Base-by-base conservation (phyloP, 1,284 basidiomycete genomes). In the Apiotrichum gamsii region DNA sequence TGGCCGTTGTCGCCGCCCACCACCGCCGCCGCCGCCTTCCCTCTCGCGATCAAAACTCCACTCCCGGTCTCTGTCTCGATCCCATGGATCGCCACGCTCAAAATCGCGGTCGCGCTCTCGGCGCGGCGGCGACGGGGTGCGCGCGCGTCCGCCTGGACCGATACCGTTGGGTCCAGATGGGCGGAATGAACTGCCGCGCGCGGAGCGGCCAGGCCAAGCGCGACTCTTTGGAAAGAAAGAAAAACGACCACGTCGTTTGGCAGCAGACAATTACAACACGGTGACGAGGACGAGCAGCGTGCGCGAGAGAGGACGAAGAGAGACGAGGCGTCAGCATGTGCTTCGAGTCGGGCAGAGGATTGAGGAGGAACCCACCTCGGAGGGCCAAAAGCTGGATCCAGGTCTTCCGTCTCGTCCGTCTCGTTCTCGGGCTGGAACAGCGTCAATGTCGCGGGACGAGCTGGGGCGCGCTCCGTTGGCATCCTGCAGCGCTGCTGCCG, bases 391-490 rank as follows among this genome's bases (percentile, higher is more conserved):
- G 18, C 37, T 19, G 3, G 39, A 33, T 13, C 34, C 34, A 21
- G 21, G 28, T 2, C 41, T 33, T 2, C 45, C 31, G 20, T 47
- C 46, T 20, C 46, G 42, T 19, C 36, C 41, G 20, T 45, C 47
- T 8, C 47, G 43, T 13, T 50, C 48, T 33, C 48, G 48, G 16
- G 52, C 52, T 24, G 52, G 52, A n/a, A 54, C 49, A 19, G 52
- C 52, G 36, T 54, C 52, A 21, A 54, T 48, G 37, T 54, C 52
- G 43, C 52, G 49, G 18, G 39, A 48, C n/a, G 52, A 47, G 40
- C 40, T 24, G 15, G 28, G 29, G 15, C 47, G 38, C 24, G 47
- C 33, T n/a, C 42, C 42, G 42, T 39, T 44, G 13, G 35, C 43
- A 32, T 41, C 46, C 28, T 46, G 47, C 34, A 50, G 34, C 28